Evolutionary conservation across 1,139 yeast species (phyloP).

Genomic region (Barnettozyma hawaiiensis): DNA sequence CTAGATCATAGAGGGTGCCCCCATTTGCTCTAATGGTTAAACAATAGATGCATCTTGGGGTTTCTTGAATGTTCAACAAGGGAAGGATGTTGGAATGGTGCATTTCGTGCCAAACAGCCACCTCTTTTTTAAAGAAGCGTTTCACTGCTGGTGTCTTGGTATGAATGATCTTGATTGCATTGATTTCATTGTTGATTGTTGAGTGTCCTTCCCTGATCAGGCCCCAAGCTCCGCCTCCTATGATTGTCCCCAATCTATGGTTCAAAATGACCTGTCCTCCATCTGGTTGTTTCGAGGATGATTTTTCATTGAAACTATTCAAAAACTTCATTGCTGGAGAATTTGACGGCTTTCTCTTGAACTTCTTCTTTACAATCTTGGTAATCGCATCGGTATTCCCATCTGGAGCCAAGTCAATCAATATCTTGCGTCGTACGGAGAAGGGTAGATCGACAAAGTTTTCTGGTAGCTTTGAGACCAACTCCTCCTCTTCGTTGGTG

Average conservation of each 20-base stretch:
- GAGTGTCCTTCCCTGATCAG: constrained; percentile 66
- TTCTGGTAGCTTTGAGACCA: constrained; percentile 41
- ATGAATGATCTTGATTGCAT: constrained; percentile 76
- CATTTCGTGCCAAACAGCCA: constrained; percentile 65
- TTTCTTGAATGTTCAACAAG: constrained; percentile 55
- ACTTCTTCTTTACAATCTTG: constrained; percentile 29
- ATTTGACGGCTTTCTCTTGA: constrained; percentile 17
- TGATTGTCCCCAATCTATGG: constrained; percentile 64
- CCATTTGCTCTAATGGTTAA: constrained; percentile 66
- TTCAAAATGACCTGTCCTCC: constrained; percentile 60
- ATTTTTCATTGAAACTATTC: constrained; percentile 22
- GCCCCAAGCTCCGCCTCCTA: constrained; percentile 93
- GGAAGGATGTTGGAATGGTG: constrained; percentile 63
- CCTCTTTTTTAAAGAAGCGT: constrained; percentile 62
- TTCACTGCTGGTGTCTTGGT: constrained; percentile 40
- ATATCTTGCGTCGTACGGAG: constrained; percentile 56
- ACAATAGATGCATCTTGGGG: constrained; percentile 61
- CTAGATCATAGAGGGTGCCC: constrained; percentile 79
- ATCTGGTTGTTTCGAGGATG: constrained; percentile 34
- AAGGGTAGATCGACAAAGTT: constrained; percentile 63
- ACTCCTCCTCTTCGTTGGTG: constrained; percentile 20
- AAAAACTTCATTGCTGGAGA: constrained; percentile 26
- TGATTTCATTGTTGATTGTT: constrained; percentile 36
- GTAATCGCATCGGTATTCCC: constrained; percentile 37
- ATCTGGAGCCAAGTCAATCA: constrained; percentile 51